Percentiles rank a stretch among this genome's conserved stretches.
These are phyloP conservation scores for Eragrostis curvula DNA, from an alignment of 176 grass and related monocot genomes.

Conservation along the genomic window DNA sequence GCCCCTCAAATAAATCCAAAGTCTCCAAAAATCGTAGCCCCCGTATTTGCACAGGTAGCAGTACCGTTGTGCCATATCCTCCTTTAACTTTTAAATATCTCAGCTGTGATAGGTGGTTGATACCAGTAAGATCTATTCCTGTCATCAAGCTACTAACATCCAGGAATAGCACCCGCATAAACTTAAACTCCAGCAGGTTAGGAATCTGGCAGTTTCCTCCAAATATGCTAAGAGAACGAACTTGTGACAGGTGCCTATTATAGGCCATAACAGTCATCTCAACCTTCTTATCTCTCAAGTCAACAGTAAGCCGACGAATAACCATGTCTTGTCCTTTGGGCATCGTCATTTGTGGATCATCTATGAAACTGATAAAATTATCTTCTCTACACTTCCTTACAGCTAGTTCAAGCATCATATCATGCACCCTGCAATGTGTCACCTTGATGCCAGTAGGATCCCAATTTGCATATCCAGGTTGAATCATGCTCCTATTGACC, in stretches of 20 bases:
- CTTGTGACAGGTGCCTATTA: not conserved
- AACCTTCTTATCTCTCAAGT: not conserved
- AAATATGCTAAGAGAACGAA: not conserved
- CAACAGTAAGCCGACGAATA: not conserved
- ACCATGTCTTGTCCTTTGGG: not conserved
- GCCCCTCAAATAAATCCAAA: not conserved
- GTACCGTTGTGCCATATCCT: not conserved
- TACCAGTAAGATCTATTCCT: not conserved
- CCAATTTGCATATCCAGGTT: not conserved
- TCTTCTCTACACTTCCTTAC: slow-evolving; percentile 23
- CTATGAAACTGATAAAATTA: slow-evolving; percentile 27
- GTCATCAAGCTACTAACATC: fast-evolving
- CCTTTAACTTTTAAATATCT: not conserved
- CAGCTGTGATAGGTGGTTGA: not conserved
- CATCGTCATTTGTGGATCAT: not conserved
- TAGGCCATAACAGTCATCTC: too few relatives aligned
- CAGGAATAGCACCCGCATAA: not conserved
- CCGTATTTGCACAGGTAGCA: not conserved
- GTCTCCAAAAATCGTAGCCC: not conserved
- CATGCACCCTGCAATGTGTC: slow-evolving; percentile 2
- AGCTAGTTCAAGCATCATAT: slow-evolving; percentile 37
- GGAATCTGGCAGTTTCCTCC: not conserved
- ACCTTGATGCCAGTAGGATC: not conserved
- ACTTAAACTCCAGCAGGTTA: not conserved
- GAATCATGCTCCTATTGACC: slow-evolving; percentile 40